Evolutionary conservation across 1,284 basidiomycete species (phyloP), one percentile per base, ranked within the genome.

Genomic region (Grifola frondosa): DNA sequence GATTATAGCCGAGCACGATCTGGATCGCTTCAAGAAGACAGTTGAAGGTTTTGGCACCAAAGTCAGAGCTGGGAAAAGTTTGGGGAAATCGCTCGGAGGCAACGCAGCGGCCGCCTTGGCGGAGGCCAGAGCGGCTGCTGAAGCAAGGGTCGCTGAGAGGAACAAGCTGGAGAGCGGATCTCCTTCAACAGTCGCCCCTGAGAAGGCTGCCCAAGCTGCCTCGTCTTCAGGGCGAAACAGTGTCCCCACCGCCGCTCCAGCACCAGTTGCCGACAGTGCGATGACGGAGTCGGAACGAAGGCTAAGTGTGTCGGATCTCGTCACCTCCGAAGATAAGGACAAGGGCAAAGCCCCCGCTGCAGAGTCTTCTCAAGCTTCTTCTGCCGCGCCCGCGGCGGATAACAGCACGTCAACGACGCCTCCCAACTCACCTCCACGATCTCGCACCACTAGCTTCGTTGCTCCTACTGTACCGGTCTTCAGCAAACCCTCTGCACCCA

Each of bases 91-190:
- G n/a, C 57, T 84, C 6, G 81, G 81, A 33, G 77, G 72, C 10
- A 66, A 62, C n/a, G 74, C 76, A 10, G 79, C 74, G 3, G 77
- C 72, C 16, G 81, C 80, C 15, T 70, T 88, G 12, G 84, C 83
- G 7, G 81, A 86, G 62, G 84, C 84, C 9, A 71, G 76, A 42
- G 82, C 82, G 3, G 79, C 79, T 32, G 86, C 86, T 5, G 81
- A 88, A 59, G 84, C 80, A 5, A 74, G 77, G 44, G 72, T 89
- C 11, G 84, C 80, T 2, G 75, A 87, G 56, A 67, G 83, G 31
- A 67, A 76, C 50, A 76, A 77, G 59, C 62, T 68, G 30, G 70
- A 73, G 25, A 37, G 50, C 26, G 46, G 42, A 6, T 48, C 41
- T 15, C 35, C 47, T 5, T 43, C 40, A 4, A 45, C 46, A 39